Evolutionary conservation across 306 rosid species (phyloP).

Genomic region (cucumber (Cucumis sativus)): DNA sequence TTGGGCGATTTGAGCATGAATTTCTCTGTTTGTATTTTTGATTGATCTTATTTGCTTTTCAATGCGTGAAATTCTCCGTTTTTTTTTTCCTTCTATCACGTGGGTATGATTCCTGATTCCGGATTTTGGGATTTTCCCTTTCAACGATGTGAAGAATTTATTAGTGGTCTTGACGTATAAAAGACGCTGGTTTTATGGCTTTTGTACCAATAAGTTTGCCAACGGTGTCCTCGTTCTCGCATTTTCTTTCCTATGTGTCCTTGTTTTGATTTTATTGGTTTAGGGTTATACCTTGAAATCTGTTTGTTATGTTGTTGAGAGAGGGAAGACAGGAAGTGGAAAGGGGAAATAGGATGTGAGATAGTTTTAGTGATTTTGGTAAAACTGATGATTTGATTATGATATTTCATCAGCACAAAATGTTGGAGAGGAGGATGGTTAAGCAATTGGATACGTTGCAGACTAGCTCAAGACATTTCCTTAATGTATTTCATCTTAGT

Average conservation of each 20-base stretch:
- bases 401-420: neutral
- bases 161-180: neutral
- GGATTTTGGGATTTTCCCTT: neutral
- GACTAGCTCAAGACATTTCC: neutral
- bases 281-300: neutral
- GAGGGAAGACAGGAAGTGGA: neutral
- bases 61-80: constrained; percentile 5
- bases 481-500: neutral
- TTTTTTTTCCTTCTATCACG: neutral
- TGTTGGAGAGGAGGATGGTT: neutral
- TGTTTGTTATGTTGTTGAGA: neutral
- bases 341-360: neutral
- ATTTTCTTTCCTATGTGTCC: neutral
- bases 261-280: neutral
- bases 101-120: neutral
- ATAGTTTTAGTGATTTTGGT: neutral
- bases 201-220: neutral
- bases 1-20: constrained; percentile 11
- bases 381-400: neutral
- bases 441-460: neutral
- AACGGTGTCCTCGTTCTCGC: neutral
- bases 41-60: neutral
- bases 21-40: neutral
- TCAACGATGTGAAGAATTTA: neutral
- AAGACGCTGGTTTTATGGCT: neutral